A percentile compares a stretch with the other conserved stretches of the same genome.
Conservation (phyloP, 2,329 filamentous ascomycete species). For the Pyrenochaeta sp. region DNA sequence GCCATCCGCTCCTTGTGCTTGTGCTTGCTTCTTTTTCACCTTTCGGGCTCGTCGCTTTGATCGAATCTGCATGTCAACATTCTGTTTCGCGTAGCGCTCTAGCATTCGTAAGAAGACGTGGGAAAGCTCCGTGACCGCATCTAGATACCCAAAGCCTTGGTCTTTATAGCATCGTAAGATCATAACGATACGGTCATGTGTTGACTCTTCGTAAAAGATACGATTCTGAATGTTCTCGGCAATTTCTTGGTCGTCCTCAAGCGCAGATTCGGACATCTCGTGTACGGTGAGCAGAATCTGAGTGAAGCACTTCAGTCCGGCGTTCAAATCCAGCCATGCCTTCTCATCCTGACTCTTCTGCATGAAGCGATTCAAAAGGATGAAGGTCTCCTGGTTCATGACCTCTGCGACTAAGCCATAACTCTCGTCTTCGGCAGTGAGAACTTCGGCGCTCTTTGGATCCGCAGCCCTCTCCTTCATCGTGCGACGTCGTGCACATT, state of each 20-base stretch:
- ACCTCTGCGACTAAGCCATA: slow-evolving; percentile 90
- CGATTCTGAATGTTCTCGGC: slow-evolving; percentile 96
- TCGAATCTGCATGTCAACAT: slow-evolving; percentile 90
- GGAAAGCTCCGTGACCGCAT: slow-evolving; percentile 87
- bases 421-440: slow-evolving; percentile 68
- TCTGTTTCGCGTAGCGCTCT: slow-evolving; percentile 93
- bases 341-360: slow-evolving; percentile 82
- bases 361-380: slow-evolving; percentile 84
- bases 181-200: slow-evolving; percentile 84
- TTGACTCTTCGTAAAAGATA: slow-evolving; percentile 98
- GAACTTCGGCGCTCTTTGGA: slow-evolving; percentile 51
- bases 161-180: slow-evolving; percentile 89
- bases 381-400: slow-evolving; percentile 93
- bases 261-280: slow-evolving; percentile 83
- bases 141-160: slow-evolving; percentile 91
- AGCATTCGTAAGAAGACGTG: slow-evolving; percentile 93
- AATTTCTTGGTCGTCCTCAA: slow-evolving; percentile 96
- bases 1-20: slow-evolving; percentile 59
- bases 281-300: slow-evolving; percentile 93
- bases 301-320: slow-evolving; percentile 92
- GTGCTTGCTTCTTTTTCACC: slow-evolving; percentile 70
- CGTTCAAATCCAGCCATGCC: slow-evolving; percentile 84
- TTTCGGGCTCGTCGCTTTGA: slow-evolving; percentile 76
- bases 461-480: slow-evolving; percentile 62
- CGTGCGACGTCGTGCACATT: slow-evolving; percentile 72